Percentiles rank a stretch among this genome's conserved stretches.
Conservation (phyloP, 2,329 filamentous ascomycete genomes). For the Xylaria sp. region DNA sequence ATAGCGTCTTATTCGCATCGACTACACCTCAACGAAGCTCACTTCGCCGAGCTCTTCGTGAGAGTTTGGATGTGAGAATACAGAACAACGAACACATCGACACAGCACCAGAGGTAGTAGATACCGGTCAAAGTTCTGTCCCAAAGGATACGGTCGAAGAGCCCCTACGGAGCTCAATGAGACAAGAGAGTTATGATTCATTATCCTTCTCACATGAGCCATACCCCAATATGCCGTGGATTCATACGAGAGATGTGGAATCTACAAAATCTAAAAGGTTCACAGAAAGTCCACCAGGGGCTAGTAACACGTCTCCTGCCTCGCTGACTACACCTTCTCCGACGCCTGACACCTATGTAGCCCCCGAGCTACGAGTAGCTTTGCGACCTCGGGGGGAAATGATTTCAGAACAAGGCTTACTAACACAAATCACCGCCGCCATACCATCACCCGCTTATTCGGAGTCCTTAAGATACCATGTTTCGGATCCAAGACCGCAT, state of each 20-base stretch:
- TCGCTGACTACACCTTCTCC: not conserved
- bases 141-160: not conserved
- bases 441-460: not conserved
- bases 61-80: not conserved
- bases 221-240: not conserved
- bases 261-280: too few relatives aligned
- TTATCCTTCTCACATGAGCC: not conserved
- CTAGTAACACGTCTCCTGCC: not conserved
- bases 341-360: not conserved
- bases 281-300: not conserved
- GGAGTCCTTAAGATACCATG: not conserved
- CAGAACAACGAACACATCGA: not conserved
- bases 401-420: not conserved
- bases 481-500: not conserved
- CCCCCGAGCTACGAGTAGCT: not conserved
- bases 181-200: not conserved
- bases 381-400: not conserved
- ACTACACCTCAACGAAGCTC: conserved; percentile 16
- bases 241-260: not conserved
- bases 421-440: not conserved
- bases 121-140: not conserved
- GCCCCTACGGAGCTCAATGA: not conserved
- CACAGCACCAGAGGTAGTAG: not conserved
- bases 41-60: conserved; percentile 15
- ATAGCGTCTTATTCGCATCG: not conserved